Evolutionary conservation across 164 flowering plant species (phyloP).

Genomic region (Taxillus chinensis): DNA sequence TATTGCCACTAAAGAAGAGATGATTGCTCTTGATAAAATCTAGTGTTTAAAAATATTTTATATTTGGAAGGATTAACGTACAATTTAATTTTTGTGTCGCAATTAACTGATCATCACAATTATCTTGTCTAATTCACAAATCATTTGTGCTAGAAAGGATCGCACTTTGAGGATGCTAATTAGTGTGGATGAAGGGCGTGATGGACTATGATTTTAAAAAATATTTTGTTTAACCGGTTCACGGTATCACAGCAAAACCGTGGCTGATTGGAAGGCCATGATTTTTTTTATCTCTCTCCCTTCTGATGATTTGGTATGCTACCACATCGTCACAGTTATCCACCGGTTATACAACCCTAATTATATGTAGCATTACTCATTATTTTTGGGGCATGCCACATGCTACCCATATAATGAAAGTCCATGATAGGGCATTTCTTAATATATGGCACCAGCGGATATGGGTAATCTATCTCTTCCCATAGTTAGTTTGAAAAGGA

Average conservation of each 20-base stretch:
- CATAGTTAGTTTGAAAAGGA: not conserved
- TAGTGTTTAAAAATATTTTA: not conserved
- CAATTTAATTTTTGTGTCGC: constrained; percentile 1
- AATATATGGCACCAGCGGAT: not conserved
- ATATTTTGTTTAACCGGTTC: too few species aligned
- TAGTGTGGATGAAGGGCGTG: not conserved
- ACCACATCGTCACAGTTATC: too few species aligned
- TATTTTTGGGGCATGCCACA: not conserved
- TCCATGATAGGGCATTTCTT: not conserved
- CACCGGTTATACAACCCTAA: too few species aligned
- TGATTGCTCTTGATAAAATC: not conserved
- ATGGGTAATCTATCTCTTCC: not conserved
- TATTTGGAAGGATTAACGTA: not conserved
- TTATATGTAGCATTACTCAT: too few species aligned
- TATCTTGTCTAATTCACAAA: not conserved
- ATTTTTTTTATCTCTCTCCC: too few species aligned
- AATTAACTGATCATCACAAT: not conserved
- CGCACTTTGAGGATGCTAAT: not conserved
- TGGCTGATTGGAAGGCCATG: too few species aligned
- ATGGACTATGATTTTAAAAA: too few species aligned
- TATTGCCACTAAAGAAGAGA: not conserved
- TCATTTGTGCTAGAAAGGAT: not conserved
- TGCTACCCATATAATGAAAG: not conserved
- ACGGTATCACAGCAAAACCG: too few species aligned
- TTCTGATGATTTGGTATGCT: too few species aligned